Base-by-base conservation (phyloP, 805 yeast species). In the Suhomyces prunicola region DNA sequence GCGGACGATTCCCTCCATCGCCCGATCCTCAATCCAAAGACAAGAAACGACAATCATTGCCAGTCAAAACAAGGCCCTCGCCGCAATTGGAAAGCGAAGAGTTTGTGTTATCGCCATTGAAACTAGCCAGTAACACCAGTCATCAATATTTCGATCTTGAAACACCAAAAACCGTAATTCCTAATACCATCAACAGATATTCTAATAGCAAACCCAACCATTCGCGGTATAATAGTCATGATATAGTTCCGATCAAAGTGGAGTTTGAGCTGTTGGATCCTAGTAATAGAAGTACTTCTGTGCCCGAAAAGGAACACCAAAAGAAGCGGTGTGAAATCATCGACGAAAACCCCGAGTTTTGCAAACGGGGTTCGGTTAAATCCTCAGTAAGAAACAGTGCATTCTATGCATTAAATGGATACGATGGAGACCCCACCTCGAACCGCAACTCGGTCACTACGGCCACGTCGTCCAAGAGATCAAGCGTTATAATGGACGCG, bases 51-150 rank as follows among this genome's bases (percentile, higher is more conserved):
- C 73, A 63, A 56, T 71, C 77, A 5, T 60, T 74, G 41, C 78
- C 78, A 3, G 63, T 65, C 9, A 62, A 62, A 47, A 58, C 72
- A 48, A 66, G 66, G 48, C 46, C 60, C 9, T 54, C 60, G 1
- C 61, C 65, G 6, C 51, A 26, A 17, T 54, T 57, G n/a, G 66
- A 64, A 13, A 63, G 63, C 19, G 66, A 63, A 15, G 71, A 72
- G 10, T 76, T 76, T 58, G 71, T 74, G 36, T 66, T 74, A 40
- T 72, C 77, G 13, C 80, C 80, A 3, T 67, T 76, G 47, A 75
- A 75, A 51, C 60, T 76, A 52, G 65, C 76, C 6, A 60, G 62
- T 3, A 59, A 61, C 33, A 60, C 59, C 52, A 31, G 65, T 15
- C 17, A 41, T 10, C 42, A 24, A 54, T 47, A 50, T 55, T 6